Evolutionary conservation across 345 rosid genomes (phyloP).

Genomic region (Clarkia xantiana): DNA sequence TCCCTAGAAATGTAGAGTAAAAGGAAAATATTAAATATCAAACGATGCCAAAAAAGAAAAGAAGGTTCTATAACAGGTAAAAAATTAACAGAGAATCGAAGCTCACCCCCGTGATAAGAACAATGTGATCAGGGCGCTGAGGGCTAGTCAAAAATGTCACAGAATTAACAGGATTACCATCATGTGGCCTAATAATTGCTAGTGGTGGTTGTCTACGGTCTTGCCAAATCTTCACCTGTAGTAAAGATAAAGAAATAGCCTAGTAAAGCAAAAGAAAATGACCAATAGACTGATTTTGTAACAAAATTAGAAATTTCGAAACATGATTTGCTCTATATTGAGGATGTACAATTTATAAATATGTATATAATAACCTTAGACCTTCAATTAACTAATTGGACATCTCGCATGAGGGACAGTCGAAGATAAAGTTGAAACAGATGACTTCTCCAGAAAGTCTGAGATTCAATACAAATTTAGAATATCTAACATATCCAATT

Average conservation of each 20-base stretch:
- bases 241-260: not conserved
- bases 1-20: constrained; percentile 25
- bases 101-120: constrained; percentile 53
- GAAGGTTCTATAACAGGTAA: too few relatives aligned
- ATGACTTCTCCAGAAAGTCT: too few relatives aligned
- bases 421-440: too few relatives aligned
- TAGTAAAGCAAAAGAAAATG: constrained; percentile 3
- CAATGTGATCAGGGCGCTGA: constrained; percentile 54
- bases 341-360: too few relatives aligned
- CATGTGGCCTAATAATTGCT: constrained; percentile 48
- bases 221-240: constrained; percentile 68
- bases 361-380: too few relatives aligned
- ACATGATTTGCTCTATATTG: too few relatives aligned
- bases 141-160: constrained; percentile 48
- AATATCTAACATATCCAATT: too few relatives aligned
- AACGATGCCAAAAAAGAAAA: too few relatives aligned
- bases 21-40: too few relatives aligned
- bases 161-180: constrained; percentile 50
- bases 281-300: not conserved
- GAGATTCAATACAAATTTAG: too few relatives aligned
- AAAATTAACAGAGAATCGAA: not conserved
- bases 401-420: too few relatives aligned
- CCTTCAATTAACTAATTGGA: too few relatives aligned
- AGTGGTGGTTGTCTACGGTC: constrained; percentile 52
- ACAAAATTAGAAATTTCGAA: not conserved